These are phyloP conservation scores for Euphorbia corollata DNA, from an alignment of 441 rosid genomes.

Conservation along the genomic window DNA sequence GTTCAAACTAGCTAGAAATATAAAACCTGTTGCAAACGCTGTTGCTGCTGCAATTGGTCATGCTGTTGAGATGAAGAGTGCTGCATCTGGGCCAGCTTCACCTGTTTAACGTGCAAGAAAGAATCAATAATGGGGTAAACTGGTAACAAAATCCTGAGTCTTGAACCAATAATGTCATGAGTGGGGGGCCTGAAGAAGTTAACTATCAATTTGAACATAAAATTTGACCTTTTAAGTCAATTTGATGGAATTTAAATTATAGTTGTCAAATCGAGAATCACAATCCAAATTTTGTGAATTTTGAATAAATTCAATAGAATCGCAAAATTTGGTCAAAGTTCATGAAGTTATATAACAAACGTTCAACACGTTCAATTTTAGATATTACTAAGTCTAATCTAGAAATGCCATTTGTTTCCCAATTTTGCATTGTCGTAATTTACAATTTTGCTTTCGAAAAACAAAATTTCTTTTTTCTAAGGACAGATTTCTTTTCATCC, in stretches of 20 bases:
- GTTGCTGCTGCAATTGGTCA: constrained; percentile 44
- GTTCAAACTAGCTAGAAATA: neutral
- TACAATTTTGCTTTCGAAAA: too few species aligned
- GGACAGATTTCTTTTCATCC: too few species aligned
- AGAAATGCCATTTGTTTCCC: too few species aligned
- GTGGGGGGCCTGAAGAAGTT: neutral
- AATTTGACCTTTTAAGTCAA: neutral
- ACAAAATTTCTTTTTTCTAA: too few species aligned
- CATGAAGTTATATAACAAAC: too few species aligned
- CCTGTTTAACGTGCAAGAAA: constrained; percentile 30
- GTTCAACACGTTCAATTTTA: too few species aligned
- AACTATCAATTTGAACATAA: neutral
- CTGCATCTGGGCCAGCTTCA: constrained; percentile 47
- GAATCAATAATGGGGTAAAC: constrained; percentile 13
- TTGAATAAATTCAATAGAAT: too few species aligned
- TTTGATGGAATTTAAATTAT: neutral
- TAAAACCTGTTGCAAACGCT: constrained; percentile 39
- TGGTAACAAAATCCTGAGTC: constrained; percentile 2
- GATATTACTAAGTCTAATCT: too few species aligned
- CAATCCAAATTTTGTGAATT: too few species aligned
- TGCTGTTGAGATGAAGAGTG: constrained; percentile 55
- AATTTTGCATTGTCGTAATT: too few species aligned
- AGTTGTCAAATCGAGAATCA: neutral
- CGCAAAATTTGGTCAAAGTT: too few species aligned
- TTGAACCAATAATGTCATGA: constrained; percentile 2